These are phyloP conservation scores for Gamsiella multidivaricata DNA, from an alignment of 192 early-diverging fungal species.

Conservation along the genomic window DNA sequence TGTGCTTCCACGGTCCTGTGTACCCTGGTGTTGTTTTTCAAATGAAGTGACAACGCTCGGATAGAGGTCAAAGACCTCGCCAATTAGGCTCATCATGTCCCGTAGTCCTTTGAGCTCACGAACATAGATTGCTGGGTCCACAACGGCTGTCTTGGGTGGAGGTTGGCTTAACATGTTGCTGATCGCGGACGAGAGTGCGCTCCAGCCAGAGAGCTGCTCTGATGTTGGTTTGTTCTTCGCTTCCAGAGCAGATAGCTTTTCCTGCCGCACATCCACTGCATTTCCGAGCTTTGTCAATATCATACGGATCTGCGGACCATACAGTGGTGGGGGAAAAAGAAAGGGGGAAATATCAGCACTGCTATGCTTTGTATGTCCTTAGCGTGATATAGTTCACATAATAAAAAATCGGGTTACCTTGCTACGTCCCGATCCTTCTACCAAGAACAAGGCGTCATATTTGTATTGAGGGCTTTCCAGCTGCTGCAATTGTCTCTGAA, in stretches of 20 bases:
- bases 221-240: slow-evolving; percentile 24
- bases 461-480: slow-evolving; percentile 34
- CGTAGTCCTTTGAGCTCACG: slow-evolving; percentile 27
- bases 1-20: slow-evolving; percentile 9
- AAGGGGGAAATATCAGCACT: too few species aligned
- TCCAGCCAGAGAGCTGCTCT: not conserved
- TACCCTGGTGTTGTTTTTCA: slow-evolving; percentile 41
- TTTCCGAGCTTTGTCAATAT: slow-evolving; percentile 49
- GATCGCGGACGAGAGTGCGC: slow-evolving; percentile 1
- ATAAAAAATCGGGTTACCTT: slow-evolving; percentile 12
- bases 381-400: not conserved
- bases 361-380: too few species aligned
- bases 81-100: slow-evolving; percentile 28
- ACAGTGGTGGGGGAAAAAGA: not conserved
- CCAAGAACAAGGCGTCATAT: slow-evolving; percentile 42
- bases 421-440: slow-evolving; percentile 31
- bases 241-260: slow-evolving; percentile 14
- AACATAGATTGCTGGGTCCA: slow-evolving; percentile 14
- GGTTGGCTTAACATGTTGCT: slow-evolving; percentile 20
- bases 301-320: slow-evolving; percentile 31
- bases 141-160: slow-evolving; percentile 18
- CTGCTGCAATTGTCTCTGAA: slow-evolving; percentile 33
- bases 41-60: slow-evolving; percentile 27
- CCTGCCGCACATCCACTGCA: slow-evolving; percentile 37
- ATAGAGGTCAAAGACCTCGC: slow-evolving; percentile 47